These are phyloP conservation scores for Bifiguratus adelaidae DNA, from an alignment of 192 early-diverging fungal species.

Conservation along the genomic window DNA sequence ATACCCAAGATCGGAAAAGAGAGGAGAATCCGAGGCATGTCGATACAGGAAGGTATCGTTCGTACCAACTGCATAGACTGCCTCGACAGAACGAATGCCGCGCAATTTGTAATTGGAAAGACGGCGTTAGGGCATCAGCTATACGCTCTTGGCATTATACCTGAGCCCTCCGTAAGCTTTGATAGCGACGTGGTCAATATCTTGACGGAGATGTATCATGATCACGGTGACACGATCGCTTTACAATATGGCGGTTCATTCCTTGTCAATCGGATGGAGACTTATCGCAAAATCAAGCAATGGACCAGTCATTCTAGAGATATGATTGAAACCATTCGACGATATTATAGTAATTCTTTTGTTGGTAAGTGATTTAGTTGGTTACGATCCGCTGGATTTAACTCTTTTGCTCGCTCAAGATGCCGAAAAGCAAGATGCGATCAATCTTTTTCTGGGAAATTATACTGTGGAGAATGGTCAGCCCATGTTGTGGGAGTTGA, in stretches of 20 bases:
- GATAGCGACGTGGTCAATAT: conserved; percentile 90
- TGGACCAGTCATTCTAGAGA: conserved; percentile 94
- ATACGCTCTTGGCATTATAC: conserved; percentile 78
- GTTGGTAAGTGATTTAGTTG: conserved; percentile 37
- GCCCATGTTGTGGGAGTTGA: conserved; percentile 65
- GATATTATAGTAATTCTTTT: conserved; percentile 94
- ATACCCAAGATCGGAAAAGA: neutral
- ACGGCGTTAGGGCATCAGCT: conserved; percentile 88
- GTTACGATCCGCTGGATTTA: neutral
- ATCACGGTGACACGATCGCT: conserved; percentile 94
- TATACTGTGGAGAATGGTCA: conserved; percentile 38
- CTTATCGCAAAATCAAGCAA: conserved; percentile 88
- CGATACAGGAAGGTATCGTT: conserved; percentile 73
- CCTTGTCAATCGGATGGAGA: conserved; percentile 96
- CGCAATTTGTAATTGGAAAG: conserved; percentile 93
- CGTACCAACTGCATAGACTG: conserved; percentile 98
- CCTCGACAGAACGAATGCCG: conserved; percentile 95
- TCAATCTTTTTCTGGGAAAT: conserved; percentile 83
- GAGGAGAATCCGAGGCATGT: conserved; percentile 6
- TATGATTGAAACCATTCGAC: conserved; percentile 85
- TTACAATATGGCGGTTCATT: conserved; percentile 95
- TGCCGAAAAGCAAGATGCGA: conserved; percentile 94
- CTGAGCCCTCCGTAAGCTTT: conserved; percentile 68
- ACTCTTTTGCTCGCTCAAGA: conserved; percentile 34
- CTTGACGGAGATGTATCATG: conserved; percentile 95